A percentile compares a stretch with the other conserved stretches of the same genome.
phyloP scores from a whole-genome alignment of 2,329 filamentous ascomycete genomes.

The Aspergillus ruber region DNA sequence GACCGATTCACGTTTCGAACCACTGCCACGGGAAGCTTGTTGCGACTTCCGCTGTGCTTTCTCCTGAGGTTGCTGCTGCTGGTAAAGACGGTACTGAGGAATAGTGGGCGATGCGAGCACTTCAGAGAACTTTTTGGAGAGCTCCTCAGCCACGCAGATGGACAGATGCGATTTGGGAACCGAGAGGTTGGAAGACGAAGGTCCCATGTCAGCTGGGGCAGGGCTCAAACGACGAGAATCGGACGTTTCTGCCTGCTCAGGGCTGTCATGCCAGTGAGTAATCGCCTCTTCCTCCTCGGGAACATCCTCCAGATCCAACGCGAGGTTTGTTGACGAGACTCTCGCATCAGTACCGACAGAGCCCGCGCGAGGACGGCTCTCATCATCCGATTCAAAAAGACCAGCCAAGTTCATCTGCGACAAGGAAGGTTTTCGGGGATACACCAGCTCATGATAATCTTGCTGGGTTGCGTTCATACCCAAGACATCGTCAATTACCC shows the following conservation, averaged over 20 bases:
- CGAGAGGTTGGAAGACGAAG: constrained; percentile 4
- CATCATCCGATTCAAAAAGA: constrained; percentile 22
- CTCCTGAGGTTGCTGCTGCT: constrained; percentile 9
- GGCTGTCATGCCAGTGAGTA: constrained; percentile 26
- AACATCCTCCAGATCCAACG: constrained; percentile 39
- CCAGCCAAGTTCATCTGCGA: constrained; percentile 19
- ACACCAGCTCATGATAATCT: constrained; percentile 25
- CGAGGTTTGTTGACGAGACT: constrained; percentile 33
- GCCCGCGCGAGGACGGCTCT: constrained; percentile 38
- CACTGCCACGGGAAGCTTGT: constrained; percentile 3
- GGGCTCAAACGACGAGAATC: constrained; percentile 13
- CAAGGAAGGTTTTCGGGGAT: constrained; percentile 13
- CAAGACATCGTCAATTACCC: constrained; percentile 37
- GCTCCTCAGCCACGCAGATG: constrained; percentile 25
- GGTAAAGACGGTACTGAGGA: constrained; percentile 19
- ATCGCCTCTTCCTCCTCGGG: constrained; percentile 39
- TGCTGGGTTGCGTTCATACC: constrained; percentile 25
- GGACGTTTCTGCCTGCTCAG: constrained; percentile 15
- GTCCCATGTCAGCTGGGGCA: constrained; percentile 5
- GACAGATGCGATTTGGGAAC: constrained; percentile 24
- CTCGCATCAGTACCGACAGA: constrained; percentile 32
- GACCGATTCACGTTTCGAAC: constrained; percentile 2
- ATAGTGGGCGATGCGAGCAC: constrained; percentile 38
- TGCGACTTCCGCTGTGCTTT: constrained; percentile 9
- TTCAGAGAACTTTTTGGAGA: constrained; percentile 38